Base-by-base conservation (phyloP, 441 rosid genomes). In the Gossypium davidsonii region DNA sequence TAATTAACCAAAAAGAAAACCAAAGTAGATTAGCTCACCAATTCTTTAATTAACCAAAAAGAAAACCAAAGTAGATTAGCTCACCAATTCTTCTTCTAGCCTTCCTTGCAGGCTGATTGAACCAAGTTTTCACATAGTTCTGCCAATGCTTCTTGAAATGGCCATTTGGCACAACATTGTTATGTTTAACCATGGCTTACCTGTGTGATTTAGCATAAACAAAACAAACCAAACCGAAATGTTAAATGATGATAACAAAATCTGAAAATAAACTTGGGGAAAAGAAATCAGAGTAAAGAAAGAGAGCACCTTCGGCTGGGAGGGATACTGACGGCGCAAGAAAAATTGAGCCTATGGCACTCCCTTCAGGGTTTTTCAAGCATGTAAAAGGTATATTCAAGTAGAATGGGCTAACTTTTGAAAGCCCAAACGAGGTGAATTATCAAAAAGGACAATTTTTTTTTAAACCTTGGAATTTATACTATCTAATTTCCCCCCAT, bases 141-240 rank as follows among this genome's bases (percentile, higher is more conserved):
- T 88, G 92, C 95, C 95, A 90, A 61, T 88, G 91, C 80, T 90
- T 90, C 77, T 79, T 90, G 72, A 88, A 90, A 79, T 90, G 95
- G 59, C 84, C 85, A 56, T 52, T 82, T 0, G 93, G 89, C 21
- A 90, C 67, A 6, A 80, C 93, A 52, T 90, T 90, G 83, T 90
- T 90, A 73, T 90, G 95, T 88, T 90, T 90, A 61, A 81, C 79
- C 84, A 84, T 86, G 67, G 20, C 79, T 81, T 64, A 86, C 83
- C 87, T 79, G 74, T 26, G 49, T 31, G 34, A 20, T 48, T 51
- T 10, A 70, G 0, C 1, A 0, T 1, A n/a, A 7, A 15, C 3
- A 34, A 3, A 62, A 17, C 34, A 31, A 31, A 31, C 34, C 34
- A 31, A 31, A 31, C 34, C 34, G 34, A 14, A 34, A 34, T 3